Base-by-base conservation (phyloP, 306 rosid genomes). In the Medicago arabica region DNA sequence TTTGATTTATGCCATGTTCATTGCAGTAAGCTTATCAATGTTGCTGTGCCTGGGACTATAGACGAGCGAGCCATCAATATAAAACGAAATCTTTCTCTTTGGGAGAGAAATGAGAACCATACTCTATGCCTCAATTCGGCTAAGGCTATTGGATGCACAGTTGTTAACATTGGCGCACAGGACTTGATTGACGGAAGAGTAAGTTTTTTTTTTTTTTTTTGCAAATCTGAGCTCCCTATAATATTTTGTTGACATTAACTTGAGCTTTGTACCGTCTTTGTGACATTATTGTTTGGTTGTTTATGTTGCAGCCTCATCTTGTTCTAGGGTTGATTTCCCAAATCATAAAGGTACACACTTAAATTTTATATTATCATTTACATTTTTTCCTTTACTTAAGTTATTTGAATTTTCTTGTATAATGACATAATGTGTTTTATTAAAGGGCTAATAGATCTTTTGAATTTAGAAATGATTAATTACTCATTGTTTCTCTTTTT, bases 131-230 rank as follows among this genome's bases (percentile, higher is more conserved):
- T 96, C 76, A 96, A 96, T 88, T 96, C 99, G 62, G 98, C 99
- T 49, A 96, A 92, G 97, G 99, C 99, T 19, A 96, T 96, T 69
- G 99, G 99, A 83, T 96, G 99, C 86, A 96, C 96, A 0, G 98
- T 96, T 59, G 99, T 96, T 50, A 96, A 96, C 83, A 96, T 96
- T 31, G 99, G 99, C 15, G 73, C 90, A 8, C 97, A 92, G 82
- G 99, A 96, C 84, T 87, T 96, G 53, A 83, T 96, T 72, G 99
- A 96, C 88, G 98, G 93, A 89, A 86, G 96, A 77, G 99, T 96
- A 76, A 73, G 99, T 88, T 1, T 23, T 23, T 1, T 21, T 21
- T 21, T 21, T 21, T 4, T 71, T 74, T 54, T 12, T 75, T 28
- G n/a, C 75, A 66, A 66, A 23, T 66, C 59, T 61, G 53, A 13